Evolutionary conservation across 1,139 yeast genomes (phyloP).

Genomic region (Yamadazyma triangularis): DNA sequence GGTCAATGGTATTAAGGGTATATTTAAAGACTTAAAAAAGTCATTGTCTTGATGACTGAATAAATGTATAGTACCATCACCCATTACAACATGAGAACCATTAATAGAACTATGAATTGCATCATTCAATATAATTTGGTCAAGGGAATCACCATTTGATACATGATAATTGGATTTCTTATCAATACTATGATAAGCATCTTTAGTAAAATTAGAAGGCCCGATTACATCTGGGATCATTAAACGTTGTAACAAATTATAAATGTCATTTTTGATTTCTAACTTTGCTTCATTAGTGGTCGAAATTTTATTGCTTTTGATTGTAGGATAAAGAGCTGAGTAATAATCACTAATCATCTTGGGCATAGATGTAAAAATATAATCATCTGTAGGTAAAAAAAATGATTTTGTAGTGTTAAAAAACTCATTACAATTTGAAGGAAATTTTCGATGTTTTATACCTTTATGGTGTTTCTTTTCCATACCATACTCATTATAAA

Average conservation of each 20-base stretch:
- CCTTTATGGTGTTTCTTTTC: conserved; percentile 5
- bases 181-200: conserved; percentile 7
- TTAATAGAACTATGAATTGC: conserved; percentile 12
- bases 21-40: conserved; percentile 27
- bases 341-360: conserved; percentile 27
- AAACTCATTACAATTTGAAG: conserved; percentile 26
- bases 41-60: conserved; percentile 22
- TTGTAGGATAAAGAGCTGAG: conserved; percentile 21
- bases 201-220: conserved; percentile 29
- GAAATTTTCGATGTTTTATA: conserved; percentile 13
- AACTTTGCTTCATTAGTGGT: conserved; percentile 29
- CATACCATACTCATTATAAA: conserved; percentile 9
- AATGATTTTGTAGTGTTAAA: conserved; percentile 25
- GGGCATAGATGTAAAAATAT: conserved; percentile 21
- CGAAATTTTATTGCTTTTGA: conserved; percentile 14
- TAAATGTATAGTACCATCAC: conserved; percentile 62
- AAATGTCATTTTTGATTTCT: conserved; percentile 29
- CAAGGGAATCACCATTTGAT: conserved; percentile 3
- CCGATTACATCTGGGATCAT: conserved; percentile 24
- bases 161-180: conserved; percentile 4
- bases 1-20: conserved; percentile 42
- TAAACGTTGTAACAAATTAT: conserved; percentile 21
- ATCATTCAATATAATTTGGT: conserved; percentile 11
- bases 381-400: conserved; percentile 33
- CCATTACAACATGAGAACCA: conserved; percentile 40